Base-by-base conservation (phyloP, 306 rosid species). In the Hippophae tibetana region DNA sequence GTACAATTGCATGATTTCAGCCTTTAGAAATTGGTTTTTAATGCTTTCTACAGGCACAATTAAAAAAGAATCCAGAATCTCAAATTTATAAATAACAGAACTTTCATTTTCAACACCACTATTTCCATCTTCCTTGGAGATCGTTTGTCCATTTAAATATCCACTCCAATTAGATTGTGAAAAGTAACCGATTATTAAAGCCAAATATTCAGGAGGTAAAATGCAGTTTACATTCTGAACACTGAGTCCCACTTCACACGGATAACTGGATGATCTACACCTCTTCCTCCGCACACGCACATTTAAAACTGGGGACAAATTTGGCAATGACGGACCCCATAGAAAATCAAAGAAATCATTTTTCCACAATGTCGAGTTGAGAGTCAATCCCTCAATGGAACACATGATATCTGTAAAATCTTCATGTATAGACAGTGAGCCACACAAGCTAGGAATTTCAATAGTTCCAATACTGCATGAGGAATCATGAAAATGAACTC, bases 221-320 rank as follows among this genome's bases (percentile, higher is more conserved):
- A 87, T 61, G 74, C 96, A 92, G 79, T 67, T 78, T 26, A 92
- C 98, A 76, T 92, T 95, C 74, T 92, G 98, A 49, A 87, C 55
- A 52, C 87, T 61, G 11, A 90, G 51, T 71, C 82, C 72, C 62
- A 90, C 65, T 76, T 87, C 98, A 57, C 81, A 57, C 56, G 55
- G 60, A n/a, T 75, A 70, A 65, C 79, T 62, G 52, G 71, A 72
- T 46, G 80, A 62, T 31, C 60, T 64, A 53, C 49, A 65, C 26
- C 52, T 75, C 56, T 53, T 74, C 70, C 79, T 83, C 72, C 76
- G 78, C 57, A 87, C 72, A 27, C 96, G 85, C 10, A 90, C 51
- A 68, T 90, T 90, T 65, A 90, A 60, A 74, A 90, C 75, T 41
- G 98, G 92, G 60, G 96, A 85, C 47, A 90, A 62, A 78, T 77